phyloP scores from a whole-genome alignment of 2,329 filamentous ascomycete species.

The Simplicillium aogashimaense region DNA sequence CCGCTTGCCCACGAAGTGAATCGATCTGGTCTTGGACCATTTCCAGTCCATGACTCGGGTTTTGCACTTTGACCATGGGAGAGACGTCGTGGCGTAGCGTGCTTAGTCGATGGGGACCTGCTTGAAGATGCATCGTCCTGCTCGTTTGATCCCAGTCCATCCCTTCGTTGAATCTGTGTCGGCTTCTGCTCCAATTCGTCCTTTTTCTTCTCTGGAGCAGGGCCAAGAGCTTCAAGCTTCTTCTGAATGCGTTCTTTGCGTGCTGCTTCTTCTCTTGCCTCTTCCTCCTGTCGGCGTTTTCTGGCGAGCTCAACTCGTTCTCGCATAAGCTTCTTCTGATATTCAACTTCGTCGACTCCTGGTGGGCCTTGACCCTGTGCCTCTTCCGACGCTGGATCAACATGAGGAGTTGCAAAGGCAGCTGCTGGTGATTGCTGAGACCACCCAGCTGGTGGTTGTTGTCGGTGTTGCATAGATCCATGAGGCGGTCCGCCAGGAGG shows the following conservation, averaged over 20 bases:
- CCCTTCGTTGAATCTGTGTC: conserved; percentile 24
- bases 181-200: conserved; percentile 38
- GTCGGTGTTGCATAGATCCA: conserved; percentile 15
- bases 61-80: conserved; percentile 22
- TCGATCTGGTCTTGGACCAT: conserved; percentile 33
- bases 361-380: conserved; percentile 15
- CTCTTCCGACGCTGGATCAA: not conserved
- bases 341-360: conserved; percentile 41
- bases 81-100: conserved; percentile 14
- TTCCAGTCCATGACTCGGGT: conserved; percentile 26
- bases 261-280: conserved; percentile 63
- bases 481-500: conserved; percentile 1
- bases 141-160: conserved; percentile 7
- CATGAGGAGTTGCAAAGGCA: conserved; percentile 27
- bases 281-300: conserved; percentile 57
- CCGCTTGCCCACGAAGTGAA: conserved; percentile 39
- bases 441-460: conserved; percentile 15
- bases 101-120: conserved; percentile 2
- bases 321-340: conserved; percentile 63
- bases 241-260: conserved; percentile 60
- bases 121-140: conserved; percentile 10
- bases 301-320: conserved; percentile 61
- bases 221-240: conserved; percentile 62
- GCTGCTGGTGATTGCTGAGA: conserved; percentile 27
- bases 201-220: conserved; percentile 50